phyloP scores from a whole-genome alignment of 768 basidiomycete genomes.

The Lactarius sp. region DNA sequence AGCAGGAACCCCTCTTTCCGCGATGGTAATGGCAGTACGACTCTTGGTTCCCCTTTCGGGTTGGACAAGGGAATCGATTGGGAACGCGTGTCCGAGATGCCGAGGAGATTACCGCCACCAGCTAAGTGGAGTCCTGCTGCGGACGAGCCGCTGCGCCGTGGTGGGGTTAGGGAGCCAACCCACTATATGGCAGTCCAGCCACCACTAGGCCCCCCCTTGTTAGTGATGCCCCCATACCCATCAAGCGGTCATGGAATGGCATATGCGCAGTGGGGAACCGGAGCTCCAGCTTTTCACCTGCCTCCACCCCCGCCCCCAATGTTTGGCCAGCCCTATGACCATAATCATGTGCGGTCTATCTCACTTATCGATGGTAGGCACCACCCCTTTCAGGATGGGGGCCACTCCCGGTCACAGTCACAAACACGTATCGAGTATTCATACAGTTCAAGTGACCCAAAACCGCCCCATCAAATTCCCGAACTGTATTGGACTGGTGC shows the following conservation, averaged over 20 bases:
- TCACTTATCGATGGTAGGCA: constrained; percentile 12
- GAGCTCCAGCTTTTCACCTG: constrained; percentile 13
- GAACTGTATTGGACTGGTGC: constrained; percentile 26
- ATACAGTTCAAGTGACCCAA: constrained; percentile 14
- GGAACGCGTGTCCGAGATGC: constrained; percentile 26
- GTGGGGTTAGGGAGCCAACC: constrained; percentile 46
- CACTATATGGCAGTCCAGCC: constrained; percentile 66
- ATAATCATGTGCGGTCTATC: constrained; percentile 17
- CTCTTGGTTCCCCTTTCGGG: constrained; percentile 11
- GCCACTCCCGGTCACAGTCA: constrained; percentile 20
- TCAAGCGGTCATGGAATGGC: constrained; percentile 27
- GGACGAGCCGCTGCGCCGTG: constrained; percentile 67
- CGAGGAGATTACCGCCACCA: constrained; percentile 57
- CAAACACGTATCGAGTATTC: constrained; percentile 24
- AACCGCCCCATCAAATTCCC: constrained; percentile 15
- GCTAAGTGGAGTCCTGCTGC: constrained; percentile 77
- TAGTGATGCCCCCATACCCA: constrained; percentile 28
- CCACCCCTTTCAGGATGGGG: constrained; percentile 7
- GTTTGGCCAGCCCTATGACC: constrained; percentile 18
- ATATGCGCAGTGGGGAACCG: constrained; percentile 15
- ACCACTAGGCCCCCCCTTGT: constrained; percentile 37
- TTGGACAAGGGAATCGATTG: constrained; percentile 13
- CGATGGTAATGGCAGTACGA: constrained; percentile 18
- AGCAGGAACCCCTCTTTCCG: constrained; percentile 35
- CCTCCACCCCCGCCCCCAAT: constrained; percentile 6